Evolutionary conservation across 441 rosid species (phyloP).

Genomic region (Pelargonium australe): DNA sequence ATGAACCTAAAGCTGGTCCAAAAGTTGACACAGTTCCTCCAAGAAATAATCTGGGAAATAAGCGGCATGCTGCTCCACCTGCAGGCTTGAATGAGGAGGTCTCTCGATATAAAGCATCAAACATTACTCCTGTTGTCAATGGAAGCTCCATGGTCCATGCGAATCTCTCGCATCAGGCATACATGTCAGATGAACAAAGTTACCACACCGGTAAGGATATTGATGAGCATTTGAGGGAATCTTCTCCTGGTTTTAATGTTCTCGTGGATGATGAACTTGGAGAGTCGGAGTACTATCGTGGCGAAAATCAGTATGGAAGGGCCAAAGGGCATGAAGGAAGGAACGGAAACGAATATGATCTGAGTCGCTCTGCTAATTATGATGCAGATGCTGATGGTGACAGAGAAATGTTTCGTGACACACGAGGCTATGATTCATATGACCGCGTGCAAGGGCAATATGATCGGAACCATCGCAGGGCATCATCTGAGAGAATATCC

Average conservation of each 20-base stretch:
- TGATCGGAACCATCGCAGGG: constrained; percentile 50
- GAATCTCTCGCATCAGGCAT: constrained; percentile 39
- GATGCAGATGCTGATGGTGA: constrained; percentile 40
- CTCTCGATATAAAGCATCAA: constrained; percentile 33
- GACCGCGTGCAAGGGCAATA: constrained; percentile 50
- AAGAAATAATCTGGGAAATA: constrained; percentile 31
- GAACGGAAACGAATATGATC: constrained; percentile 54
- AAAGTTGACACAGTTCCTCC: constrained; percentile 28
- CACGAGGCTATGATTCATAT: constrained; percentile 39
- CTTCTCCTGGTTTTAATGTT: constrained; percentile 97
- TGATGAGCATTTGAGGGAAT: constrained; percentile 66
- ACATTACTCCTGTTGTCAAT: constrained; percentile 30
- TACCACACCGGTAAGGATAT: constrained; percentile 57
- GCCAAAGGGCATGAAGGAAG: constrained; percentile 47
- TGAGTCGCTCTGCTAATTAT: constrained; percentile 41
- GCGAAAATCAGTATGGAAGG: constrained; percentile 62
- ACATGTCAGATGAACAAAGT: constrained; percentile 43
- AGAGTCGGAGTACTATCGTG: constrained; percentile 60
- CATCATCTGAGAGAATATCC: constrained; percentile 46
- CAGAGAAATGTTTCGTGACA: constrained; percentile 35
- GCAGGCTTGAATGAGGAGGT: constrained; percentile 33
- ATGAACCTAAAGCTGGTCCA: constrained; percentile 30
- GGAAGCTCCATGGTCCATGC: constrained; percentile 34
- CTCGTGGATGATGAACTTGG: constrained; percentile 76
- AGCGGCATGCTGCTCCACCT: constrained; percentile 31